These are phyloP conservation scores for Candida andamanensis DNA, from an alignment of 805 yeast species.

Conservation along the genomic window DNA sequence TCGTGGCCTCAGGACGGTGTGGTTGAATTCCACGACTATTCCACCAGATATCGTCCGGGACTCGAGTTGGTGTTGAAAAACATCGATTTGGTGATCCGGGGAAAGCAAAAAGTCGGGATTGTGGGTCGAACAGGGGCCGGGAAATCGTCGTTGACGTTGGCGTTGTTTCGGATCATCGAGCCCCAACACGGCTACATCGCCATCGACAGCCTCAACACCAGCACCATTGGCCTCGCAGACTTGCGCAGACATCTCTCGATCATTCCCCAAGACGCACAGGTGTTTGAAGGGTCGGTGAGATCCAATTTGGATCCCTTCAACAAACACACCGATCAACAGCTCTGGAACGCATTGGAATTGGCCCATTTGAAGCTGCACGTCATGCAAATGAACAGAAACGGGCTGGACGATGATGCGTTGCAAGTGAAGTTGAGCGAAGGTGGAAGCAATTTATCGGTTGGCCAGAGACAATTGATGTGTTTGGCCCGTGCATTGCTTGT, in stretches of 20 bases:
- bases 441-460: slow-evolving; percentile 44
- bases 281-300: slow-evolving; percentile 37
- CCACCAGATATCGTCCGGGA: slow-evolving; percentile 40
- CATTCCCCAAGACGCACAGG: slow-evolving; percentile 43
- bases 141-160: slow-evolving; percentile 39
- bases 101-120: slow-evolving; percentile 38
- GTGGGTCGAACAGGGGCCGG: slow-evolving; percentile 47
- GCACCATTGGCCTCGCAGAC: slow-evolving; percentile 33
- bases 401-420: slow-evolving; percentile 11
- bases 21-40: slow-evolving; percentile 30
- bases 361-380: slow-evolving; percentile 39
- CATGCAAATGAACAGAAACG: slow-evolving; percentile 26
- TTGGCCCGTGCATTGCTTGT: slow-evolving; percentile 71
- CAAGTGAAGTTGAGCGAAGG: slow-evolving; percentile 36
- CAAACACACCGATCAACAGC: slow-evolving; percentile 27
- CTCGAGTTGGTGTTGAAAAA: slow-evolving; percentile 37
- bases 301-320: slow-evolving; percentile 38
- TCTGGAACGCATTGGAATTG: slow-evolving; percentile 38
- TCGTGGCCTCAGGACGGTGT: slow-evolving; percentile 36
- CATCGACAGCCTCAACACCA: slow-evolving; percentile 30
- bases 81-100: slow-evolving; percentile 29
- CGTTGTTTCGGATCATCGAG: slow-evolving; percentile 39
- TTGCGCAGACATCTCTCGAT: slow-evolving; percentile 37
- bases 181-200: slow-evolving; percentile 28
- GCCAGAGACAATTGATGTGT: slow-evolving; percentile 60